phyloP scores from a whole-genome alignment of 2,329 filamentous ascomycete species.

The Apiospora saccharicola region DNA sequence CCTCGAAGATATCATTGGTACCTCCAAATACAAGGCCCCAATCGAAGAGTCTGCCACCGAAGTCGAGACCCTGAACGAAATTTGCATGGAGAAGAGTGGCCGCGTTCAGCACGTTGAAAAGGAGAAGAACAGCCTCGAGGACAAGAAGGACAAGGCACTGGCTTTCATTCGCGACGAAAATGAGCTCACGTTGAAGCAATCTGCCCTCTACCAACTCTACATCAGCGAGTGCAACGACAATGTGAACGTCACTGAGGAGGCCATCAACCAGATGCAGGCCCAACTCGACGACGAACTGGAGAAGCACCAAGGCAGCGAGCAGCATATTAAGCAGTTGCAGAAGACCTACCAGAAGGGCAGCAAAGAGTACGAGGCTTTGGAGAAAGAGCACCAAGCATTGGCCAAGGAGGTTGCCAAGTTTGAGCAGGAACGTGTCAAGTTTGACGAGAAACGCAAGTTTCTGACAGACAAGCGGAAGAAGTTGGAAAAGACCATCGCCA shows the following conservation, averaged over 20 bases:
- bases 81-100: conserved; percentile 92
- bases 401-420: conserved; percentile 90
- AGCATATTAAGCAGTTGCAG: conserved; percentile 88
- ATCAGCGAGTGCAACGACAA: conserved; percentile 90
- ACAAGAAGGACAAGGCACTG: conserved; percentile 95
- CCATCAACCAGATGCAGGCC: conserved; percentile 87
- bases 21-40: conserved; percentile 95
- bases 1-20: conserved; percentile 97
- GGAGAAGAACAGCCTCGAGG: conserved; percentile 89
- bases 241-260: conserved; percentile 85
- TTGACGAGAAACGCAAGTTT: conserved; percentile 98
- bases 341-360: conserved; percentile 82
- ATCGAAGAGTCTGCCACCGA: conserved; percentile 94
- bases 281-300: conserved; percentile 87
- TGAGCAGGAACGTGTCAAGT: conserved; percentile 96
- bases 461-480: conserved; percentile 91
- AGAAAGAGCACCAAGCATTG: conserved; percentile 81
- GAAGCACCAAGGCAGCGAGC: conserved; percentile 89
- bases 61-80: conserved; percentile 91
- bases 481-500: conserved; percentile 84
- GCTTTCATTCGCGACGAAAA: conserved; percentile 93
- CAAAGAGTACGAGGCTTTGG: conserved; percentile 83
- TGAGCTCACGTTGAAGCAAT: conserved; percentile 87
- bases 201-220: conserved; percentile 90
- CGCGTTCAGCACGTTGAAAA: conserved; percentile 98